Percentiles rank a stretch among this genome's conserved stretches.
These are phyloP conservation scores for Theobroma grandiflorum DNA, from an alignment of 441 rosid species.

Conservation along the genomic window DNA sequence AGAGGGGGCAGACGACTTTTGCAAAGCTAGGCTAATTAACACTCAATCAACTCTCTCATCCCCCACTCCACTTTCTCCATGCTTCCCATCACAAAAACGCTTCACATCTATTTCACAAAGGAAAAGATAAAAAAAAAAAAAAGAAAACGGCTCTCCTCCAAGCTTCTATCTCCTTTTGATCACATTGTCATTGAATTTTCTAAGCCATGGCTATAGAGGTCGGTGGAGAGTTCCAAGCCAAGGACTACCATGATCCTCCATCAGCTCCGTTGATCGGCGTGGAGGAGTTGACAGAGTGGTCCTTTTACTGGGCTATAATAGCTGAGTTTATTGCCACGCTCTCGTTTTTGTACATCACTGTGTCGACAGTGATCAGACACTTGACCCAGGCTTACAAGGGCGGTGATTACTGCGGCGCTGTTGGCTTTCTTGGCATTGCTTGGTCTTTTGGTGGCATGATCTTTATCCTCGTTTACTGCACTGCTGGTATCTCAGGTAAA, in stretches of 20 bases:
- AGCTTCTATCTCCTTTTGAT: conserved; percentile 22
- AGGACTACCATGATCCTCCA: conserved; percentile 64
- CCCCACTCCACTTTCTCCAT: neutral
- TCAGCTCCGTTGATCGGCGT: conserved; percentile 44
- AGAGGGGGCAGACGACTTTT: too few relatives aligned
- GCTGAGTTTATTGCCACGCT: conserved; percentile 55
- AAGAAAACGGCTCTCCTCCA: conserved; percentile 16
- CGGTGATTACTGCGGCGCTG: conserved; percentile 43
- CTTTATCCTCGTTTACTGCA: conserved; percentile 58
- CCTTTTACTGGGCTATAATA: conserved; percentile 48
- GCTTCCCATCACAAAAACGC: conserved; percentile 6
- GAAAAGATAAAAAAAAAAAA: too few relatives aligned
- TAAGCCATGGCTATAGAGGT: conserved; percentile 51
- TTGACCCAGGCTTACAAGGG: conserved; percentile 41
- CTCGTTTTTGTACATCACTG: conserved; percentile 48
- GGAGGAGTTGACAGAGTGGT: conserved; percentile 48
- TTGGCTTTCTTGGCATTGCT: conserved; percentile 53
- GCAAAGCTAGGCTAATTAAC: conserved; percentile 38
- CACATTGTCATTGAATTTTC: conserved; percentile 5
- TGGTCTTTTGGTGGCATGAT: conserved; percentile 62
- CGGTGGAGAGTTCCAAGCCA: conserved; percentile 46
- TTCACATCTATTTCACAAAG: neutral
- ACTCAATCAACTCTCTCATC: neutral
- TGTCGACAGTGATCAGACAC: conserved; percentile 55
- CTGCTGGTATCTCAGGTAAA: conserved; percentile 50